A percentile compares a stretch with the other conserved stretches of the same genome.
Evolutionary conservation across 2,329 filamentous ascomycete genomes (phyloP).

Genomic region (Ophiostoma perfectum): DNA sequence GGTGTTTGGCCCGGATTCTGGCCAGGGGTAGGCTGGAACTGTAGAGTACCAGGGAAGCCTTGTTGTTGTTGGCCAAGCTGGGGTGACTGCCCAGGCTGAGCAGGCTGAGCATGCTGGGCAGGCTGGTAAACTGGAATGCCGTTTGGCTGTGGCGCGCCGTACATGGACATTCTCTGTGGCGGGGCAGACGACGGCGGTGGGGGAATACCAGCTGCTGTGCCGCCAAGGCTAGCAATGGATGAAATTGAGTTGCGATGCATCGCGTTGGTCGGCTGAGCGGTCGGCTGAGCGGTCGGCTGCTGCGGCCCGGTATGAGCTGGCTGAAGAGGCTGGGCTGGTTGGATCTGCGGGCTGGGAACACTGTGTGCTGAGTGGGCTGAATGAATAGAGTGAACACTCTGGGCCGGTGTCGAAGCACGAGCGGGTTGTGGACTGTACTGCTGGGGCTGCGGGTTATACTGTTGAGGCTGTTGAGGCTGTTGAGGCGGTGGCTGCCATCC

Average conservation of each 20-base stretch:
- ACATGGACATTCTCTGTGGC: constrained; percentile 19
- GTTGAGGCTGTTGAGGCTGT: not conserved
- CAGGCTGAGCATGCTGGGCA: not conserved
- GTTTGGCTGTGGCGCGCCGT: not conserved
- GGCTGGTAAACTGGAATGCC: constrained; percentile 13
- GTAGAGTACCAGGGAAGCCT: not conserved
- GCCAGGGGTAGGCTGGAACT: not conserved
- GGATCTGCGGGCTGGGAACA: not conserved
- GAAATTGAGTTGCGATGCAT: constrained; percentile 21
- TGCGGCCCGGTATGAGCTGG: not conserved
- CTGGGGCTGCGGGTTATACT: not conserved
- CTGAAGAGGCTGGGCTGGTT: not conserved
- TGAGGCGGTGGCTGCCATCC: not conserved
- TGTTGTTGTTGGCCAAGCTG: not conserved
- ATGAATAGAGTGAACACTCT: constrained; percentile 20
- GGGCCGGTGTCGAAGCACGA: constrained; percentile 15
- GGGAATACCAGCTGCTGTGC: not conserved
- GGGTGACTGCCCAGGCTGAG: not conserved
- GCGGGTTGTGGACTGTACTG: not conserved
- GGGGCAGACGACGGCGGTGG: constrained; percentile 1
- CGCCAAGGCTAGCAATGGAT: not conserved
- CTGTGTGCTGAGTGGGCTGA: constrained; percentile 10
- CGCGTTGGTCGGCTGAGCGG: constrained; percentile 19
- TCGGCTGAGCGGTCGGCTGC: constrained; percentile 20
- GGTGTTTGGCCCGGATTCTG: not conserved